phyloP scores from a whole-genome alignment of 768 basidiomycete species.

The Russula earlei region DNA sequence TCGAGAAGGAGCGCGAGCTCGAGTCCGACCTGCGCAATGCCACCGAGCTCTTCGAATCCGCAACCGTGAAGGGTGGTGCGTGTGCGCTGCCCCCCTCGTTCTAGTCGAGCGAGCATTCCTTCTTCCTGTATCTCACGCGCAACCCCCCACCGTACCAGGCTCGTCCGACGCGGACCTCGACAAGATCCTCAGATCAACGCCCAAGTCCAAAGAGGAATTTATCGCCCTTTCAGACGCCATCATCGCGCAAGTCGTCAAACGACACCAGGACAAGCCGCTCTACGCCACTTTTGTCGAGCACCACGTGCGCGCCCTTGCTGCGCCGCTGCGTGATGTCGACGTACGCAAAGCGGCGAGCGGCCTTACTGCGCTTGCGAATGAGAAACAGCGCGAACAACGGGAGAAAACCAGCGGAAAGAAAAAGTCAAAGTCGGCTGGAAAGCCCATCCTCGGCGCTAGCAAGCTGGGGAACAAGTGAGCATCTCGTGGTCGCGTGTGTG shows the following conservation, averaged over 20 bases:
- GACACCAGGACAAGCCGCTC: constrained; percentile 73
- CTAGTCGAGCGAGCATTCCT: background rate
- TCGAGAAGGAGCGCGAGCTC: constrained; percentile 74
- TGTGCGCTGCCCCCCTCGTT: background rate
- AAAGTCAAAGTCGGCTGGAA: constrained; percentile 61
- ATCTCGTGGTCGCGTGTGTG: background rate
- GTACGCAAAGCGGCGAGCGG: constrained; percentile 80
- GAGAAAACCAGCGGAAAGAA: constrained; percentile 87
- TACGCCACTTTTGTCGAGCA: constrained; percentile 80
- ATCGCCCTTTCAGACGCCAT: constrained; percentile 61
- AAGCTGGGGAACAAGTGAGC: constrained; percentile 59
- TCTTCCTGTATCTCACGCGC: no score
- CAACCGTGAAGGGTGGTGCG: constrained; percentile 50
- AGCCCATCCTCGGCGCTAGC: constrained; percentile 66
- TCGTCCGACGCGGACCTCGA: constrained; percentile 63
- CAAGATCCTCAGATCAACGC: constrained; percentile 64
- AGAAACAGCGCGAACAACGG: constrained; percentile 87
- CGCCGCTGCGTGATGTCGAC: constrained; percentile 81
- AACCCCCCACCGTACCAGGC: constrained; percentile 30
- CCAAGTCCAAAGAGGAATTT: constrained; percentile 87
- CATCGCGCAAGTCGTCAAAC: constrained; percentile 64
- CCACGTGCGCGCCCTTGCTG: constrained; percentile 64
- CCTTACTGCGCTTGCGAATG: constrained; percentile 82
- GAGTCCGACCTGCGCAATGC: constrained; percentile 83
- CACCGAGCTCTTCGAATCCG: constrained; percentile 67